Evolutionary conservation across 2,329 filamentous ascomycete species (phyloP).

Genomic region (Sclerotinia minor): DNA sequence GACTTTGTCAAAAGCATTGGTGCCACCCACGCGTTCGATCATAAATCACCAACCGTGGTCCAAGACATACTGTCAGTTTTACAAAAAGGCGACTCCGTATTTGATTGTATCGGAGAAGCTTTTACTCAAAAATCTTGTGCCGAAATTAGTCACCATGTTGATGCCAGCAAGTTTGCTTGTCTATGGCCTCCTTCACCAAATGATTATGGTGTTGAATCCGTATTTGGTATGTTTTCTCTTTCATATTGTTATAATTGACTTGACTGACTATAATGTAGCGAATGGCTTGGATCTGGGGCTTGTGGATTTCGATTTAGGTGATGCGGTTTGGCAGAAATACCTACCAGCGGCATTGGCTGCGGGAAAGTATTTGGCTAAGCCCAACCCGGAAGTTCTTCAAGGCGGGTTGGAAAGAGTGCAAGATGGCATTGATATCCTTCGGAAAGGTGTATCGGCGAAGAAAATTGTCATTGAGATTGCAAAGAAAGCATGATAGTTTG

Average conservation of each 20-base stretch:
- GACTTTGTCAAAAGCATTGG: slow-evolving; percentile 47
- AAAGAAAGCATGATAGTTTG: slow-evolving; percentile 9
- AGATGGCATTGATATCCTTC: slow-evolving; percentile 44
- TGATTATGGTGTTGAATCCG: slow-evolving; percentile 35
- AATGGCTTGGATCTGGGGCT: slow-evolving; percentile 37
- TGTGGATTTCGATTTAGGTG: slow-evolving; percentile 37
- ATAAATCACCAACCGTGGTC: slow-evolving; percentile 39
- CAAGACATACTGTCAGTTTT: slow-evolving; percentile 29
- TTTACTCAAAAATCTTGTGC: slow-evolving; percentile 36
- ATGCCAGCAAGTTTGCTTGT: slow-evolving; percentile 34
- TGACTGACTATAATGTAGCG: slow-evolving; percentile 29
- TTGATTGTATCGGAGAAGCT: slow-evolving; percentile 38
- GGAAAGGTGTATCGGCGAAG: slow-evolving; percentile 46
- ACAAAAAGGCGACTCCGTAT: slow-evolving; percentile 27
- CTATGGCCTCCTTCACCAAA: slow-evolving; percentile 24
- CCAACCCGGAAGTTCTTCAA: slow-evolving; percentile 45
- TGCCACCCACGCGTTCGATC: slow-evolving; percentile 50
- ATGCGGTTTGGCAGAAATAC: slow-evolving; percentile 45
- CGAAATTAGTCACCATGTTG: slow-evolving; percentile 37
- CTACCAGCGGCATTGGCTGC: slow-evolving; percentile 44
- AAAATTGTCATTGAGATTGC: slow-evolving; percentile 46
- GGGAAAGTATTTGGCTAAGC: slow-evolving; percentile 44
- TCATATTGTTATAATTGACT: no score
- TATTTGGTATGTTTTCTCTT: slow-evolving; percentile 33
- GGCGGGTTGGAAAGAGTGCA: slow-evolving; percentile 48